phyloP scores from a whole-genome alignment of 2,329 filamentous ascomycete species.

The Tolypocladium tropicale region DNA sequence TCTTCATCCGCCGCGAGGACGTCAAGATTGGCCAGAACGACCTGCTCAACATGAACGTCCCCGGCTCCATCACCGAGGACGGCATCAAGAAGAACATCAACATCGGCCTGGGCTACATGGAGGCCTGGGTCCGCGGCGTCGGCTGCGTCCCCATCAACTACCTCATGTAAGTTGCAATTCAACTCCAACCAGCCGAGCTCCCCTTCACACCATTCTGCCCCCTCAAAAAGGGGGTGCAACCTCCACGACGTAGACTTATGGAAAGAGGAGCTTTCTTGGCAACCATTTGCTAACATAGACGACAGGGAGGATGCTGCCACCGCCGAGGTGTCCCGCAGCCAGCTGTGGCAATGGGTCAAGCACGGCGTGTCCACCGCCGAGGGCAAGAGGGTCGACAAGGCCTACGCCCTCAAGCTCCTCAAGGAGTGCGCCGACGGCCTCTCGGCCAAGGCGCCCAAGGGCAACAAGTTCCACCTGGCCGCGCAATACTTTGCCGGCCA shows the following conservation, averaged over 20 bases:
- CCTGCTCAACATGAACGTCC: slow-evolving; percentile 95
- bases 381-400: slow-evolving; percentile 88
- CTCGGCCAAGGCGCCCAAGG: slow-evolving; percentile 63
- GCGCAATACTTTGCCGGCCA: slow-evolving; percentile 88
- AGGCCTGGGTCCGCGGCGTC: slow-evolving; percentile 90
- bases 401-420: slow-evolving; percentile 76
- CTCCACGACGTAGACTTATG: background rate
- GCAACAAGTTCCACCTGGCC: slow-evolving; percentile 85
- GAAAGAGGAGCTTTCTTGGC: background rate
- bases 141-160: slow-evolving; percentile 97
- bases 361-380: slow-evolving; percentile 66
- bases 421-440: slow-evolving; percentile 76
- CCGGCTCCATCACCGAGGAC: slow-evolving; percentile 81
- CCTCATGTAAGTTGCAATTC: slow-evolving; percentile 68
- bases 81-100: slow-evolving; percentile 97
- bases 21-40: slow-evolving; percentile 80
- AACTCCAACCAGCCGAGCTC: background rate
- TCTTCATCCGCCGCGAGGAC: slow-evolving; percentile 83
- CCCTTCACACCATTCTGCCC: no score
- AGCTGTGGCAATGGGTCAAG: slow-evolving; percentile 93
- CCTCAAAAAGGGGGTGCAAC: no score
- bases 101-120: slow-evolving; percentile 96
- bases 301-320: slow-evolving; percentile 83
- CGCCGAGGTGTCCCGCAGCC: slow-evolving; percentile 85
- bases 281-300: background rate